A percentile compares a stretch with the other conserved stretches of the same genome.
These are phyloP conservation scores for Neurospora cerealis DNA, from an alignment of 495 filamentous ascomycete species.

Conservation along the genomic window DNA sequence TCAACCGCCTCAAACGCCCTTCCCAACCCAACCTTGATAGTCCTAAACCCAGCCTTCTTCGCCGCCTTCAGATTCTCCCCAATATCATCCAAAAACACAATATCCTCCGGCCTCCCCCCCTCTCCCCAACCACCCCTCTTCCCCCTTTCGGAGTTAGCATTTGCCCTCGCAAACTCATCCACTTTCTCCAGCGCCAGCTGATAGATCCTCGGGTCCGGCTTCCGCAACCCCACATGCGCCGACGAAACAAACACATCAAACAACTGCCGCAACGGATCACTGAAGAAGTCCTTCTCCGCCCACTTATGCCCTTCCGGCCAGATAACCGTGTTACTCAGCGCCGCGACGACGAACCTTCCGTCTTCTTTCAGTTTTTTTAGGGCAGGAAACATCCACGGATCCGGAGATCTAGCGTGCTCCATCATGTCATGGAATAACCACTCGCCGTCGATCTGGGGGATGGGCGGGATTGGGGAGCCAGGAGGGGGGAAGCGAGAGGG, in stretches of 20 bases:
- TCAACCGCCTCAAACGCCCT: slow-evolving; percentile 62
- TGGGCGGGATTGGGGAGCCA: slow-evolving; percentile 38
- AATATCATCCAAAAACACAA: slow-evolving; percentile 93
- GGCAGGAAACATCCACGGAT: slow-evolving; percentile 82
- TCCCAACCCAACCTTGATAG: slow-evolving; percentile 75
- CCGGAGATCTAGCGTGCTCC: slow-evolving; percentile 54
- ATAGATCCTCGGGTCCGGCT: slow-evolving; percentile 80
- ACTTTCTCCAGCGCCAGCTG: slow-evolving; percentile 56
- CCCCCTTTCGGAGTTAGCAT: slow-evolving; percentile 24
- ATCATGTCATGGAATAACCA: slow-evolving; percentile 92
- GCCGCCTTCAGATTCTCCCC: slow-evolving; percentile 84
- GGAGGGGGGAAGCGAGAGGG: slow-evolving; percentile 7
- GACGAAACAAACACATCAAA: slow-evolving; percentile 81
- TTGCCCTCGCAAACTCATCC: slow-evolving; percentile 44
- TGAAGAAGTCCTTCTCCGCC: slow-evolving; percentile 20
- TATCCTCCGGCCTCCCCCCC: slow-evolving; percentile 51
- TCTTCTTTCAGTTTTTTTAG: slow-evolving; percentile 55
- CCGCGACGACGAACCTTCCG: slow-evolving; percentile 63
- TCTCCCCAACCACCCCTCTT: slow-evolving; percentile 36
- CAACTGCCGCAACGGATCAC: slow-evolving; percentile 41
- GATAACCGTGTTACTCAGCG: slow-evolving; percentile 79
- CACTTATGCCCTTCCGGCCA: slow-evolving; percentile 62
- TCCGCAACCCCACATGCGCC: slow-evolving; percentile 79
- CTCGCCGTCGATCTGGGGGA: slow-evolving; percentile 69
- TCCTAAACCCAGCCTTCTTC: slow-evolving; percentile 63